These are phyloP conservation scores for Peniophora sp. DNA, from an alignment of 1,284 basidiomycete genomes.

Conservation along the genomic window DNA sequence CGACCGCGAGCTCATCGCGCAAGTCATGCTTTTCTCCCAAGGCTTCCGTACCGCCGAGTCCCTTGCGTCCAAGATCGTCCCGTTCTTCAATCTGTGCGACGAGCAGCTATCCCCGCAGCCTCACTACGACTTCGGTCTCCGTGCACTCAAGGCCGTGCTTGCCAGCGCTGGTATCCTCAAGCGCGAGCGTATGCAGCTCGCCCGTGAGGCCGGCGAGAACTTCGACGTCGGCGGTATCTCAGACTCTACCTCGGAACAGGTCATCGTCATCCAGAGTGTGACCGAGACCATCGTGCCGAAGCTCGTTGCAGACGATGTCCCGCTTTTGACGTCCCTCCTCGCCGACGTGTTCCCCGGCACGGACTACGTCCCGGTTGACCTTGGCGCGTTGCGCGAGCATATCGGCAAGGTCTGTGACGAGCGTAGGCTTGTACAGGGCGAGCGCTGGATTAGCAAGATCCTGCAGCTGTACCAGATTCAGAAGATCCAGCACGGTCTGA, in stretches of 20 bases:
- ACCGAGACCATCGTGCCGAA: constrained; percentile 99
- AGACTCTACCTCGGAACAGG: constrained; percentile 79
- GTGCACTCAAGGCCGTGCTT: constrained; percentile 94
- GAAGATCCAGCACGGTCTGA: constrained; percentile 98
- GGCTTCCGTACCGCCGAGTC: constrained; percentile 97
- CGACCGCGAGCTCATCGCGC: constrained; percentile 96
- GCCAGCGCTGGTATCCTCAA: constrained; percentile 97
- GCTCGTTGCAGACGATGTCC: constrained; percentile 95
- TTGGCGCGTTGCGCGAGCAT: constrained; percentile 78
- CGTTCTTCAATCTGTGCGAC: constrained; percentile 97
- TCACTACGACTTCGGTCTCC: constrained; percentile 98
- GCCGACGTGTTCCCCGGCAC: constrained; percentile 98
- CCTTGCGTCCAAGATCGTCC: constrained; percentile 95
- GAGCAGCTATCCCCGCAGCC: constrained; percentile 96
- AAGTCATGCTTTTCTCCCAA: constrained; percentile 99
- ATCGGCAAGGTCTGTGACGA: constrained; percentile 86
- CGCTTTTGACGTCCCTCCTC: constrained; percentile 86
- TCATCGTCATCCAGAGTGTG: constrained; percentile 98
- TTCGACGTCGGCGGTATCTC: constrained; percentile 51
- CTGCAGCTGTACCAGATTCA: constrained; percentile 98
- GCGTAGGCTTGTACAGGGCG: constrained; percentile 77
- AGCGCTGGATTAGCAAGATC: constrained; percentile 93
- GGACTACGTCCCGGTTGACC: constrained; percentile 83
- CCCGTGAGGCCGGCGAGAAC: constrained; percentile 33
- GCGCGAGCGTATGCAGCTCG: constrained; percentile 71